Evolutionary conservation across 768 basidiomycete genomes (phyloP), one percentile per base, ranked within the genome.

Genomic region (Mrakia hoshinonis): DNA sequence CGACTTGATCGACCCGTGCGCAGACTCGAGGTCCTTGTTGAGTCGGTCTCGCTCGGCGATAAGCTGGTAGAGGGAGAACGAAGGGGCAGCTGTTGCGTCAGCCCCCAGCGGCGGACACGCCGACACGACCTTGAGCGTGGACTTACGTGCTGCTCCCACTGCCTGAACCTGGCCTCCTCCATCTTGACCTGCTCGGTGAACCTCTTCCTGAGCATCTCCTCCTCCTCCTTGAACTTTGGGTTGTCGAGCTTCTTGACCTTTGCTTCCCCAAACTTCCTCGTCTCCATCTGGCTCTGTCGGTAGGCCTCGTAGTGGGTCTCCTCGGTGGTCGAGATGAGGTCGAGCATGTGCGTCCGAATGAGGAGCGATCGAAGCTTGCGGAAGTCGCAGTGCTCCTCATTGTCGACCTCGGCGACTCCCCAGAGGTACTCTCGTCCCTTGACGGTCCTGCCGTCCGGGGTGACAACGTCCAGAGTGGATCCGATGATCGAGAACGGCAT

Each of bases 321-420:
- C 81, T 98, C 95, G 15, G 91, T 93, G 0, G 92, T 94, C 38
- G 89, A 89, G 81, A 97, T 96, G 68, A 98, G 85, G 80, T 99
- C 96, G 70, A 98, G 83, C 96, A 99, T 98, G 84, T 97, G 91
- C 18, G 94, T 96, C 76, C 96, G 87, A 81, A 98, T 95, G 58
- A 98, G 84, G 51, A 98, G 84, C 13, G 92, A 92, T 68, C 96
- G 90, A 64, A 99, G 84, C 82, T 96, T 97, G 82, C 90, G 90
- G 87, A 99, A 99, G 81, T 98, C 96, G 79, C 96, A 99, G 82
- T 99, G 96, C 79, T 89, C 89, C 82, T 99, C 96, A 79, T 99
- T 98, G 82, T 99, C 96, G 73, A 99, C 95, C 84, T 99, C 96
- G 11, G 96, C 96, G n/a, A 99, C 93, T 84, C 96, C 96, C 96